A percentile compares a stretch with the other conserved stretches of the same genome.
phyloP scores from a whole-genome alignment of 768 basidiomycete species.

The Tricholoma sp. region DNA sequence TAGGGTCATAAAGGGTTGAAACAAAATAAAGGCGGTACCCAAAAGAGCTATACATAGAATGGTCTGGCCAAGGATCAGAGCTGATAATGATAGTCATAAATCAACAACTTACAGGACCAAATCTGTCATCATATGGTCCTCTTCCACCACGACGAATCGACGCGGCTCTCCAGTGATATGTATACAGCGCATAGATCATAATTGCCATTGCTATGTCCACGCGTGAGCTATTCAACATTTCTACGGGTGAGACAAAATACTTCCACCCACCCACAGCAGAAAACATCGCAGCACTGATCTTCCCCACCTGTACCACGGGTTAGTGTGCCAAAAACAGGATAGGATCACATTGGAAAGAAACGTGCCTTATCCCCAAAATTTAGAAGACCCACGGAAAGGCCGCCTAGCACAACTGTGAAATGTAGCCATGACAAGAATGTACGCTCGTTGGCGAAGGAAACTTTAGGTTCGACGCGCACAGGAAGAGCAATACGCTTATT shows the following conservation, averaged over 20 bases:
- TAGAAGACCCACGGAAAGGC: slow-evolving; percentile 89
- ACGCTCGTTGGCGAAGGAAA: slow-evolving; percentile 91
- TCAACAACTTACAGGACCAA: slow-evolving; percentile 76
- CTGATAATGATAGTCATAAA: not conserved
- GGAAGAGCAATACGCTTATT: slow-evolving; percentile 96
- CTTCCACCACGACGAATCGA: slow-evolving; percentile 88
- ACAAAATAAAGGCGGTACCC: slow-evolving; percentile 36
- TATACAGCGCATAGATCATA: slow-evolving; percentile 93
- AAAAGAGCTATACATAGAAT: slow-evolving; percentile 79
- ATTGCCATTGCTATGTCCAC: slow-evolving; percentile 79
- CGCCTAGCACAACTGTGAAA: slow-evolving; percentile 96
- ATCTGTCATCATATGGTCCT: slow-evolving; percentile 93
- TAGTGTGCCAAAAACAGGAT: not conserved
- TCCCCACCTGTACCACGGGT: slow-evolving; percentile 63
- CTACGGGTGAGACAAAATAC: slow-evolving; percentile 4
- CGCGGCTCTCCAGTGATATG: slow-evolving; percentile 94
- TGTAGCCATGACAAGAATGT: slow-evolving; percentile 99
- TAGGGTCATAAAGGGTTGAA: not conserved
- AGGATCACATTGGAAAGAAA: slow-evolving; percentile 5
- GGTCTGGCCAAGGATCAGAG: slow-evolving; percentile 43
- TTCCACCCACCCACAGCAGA: slow-evolving; percentile 72
- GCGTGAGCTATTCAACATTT: slow-evolving; percentile 6
- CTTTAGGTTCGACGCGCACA: slow-evolving; percentile 90
- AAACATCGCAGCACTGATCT: slow-evolving; percentile 95
- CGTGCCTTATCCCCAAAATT: slow-evolving; percentile 96